A percentile compares a stretch with the other conserved stretches of the same genome.
These are phyloP conservation scores for Syzygium syzygioides DNA, from an alignment of 441 rosid species.

Conservation along the genomic window DNA sequence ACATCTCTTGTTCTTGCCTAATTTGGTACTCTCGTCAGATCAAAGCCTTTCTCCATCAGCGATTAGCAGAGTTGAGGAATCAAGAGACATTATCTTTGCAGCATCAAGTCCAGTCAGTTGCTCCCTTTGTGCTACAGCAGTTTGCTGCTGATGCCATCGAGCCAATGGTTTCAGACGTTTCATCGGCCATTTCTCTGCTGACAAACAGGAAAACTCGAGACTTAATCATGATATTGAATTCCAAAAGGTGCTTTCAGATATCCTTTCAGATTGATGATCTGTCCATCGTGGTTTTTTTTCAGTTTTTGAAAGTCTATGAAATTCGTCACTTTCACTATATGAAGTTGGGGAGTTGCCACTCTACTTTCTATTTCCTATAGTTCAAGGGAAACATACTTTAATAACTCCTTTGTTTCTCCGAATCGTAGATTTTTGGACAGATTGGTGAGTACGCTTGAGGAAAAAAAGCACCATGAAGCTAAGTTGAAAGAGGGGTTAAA, in stretches of 20 bases:
- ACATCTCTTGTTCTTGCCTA: not conserved
- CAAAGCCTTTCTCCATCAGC: conserved; percentile 82
- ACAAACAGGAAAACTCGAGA: conserved; percentile 83
- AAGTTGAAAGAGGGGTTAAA: conserved; percentile 80
- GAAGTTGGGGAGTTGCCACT: not conserved
- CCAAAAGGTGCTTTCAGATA: conserved; percentile 54
- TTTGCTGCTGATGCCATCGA: conserved; percentile 75
- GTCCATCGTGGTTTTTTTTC: not conserved
- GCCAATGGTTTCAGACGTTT: conserved; percentile 58
- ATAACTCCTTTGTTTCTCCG: not conserved
- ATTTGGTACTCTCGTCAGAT: conserved; percentile 30
- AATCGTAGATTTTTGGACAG: conserved; percentile 80
- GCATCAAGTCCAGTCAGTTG: conserved; percentile 91
- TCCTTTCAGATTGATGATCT: not conserved
- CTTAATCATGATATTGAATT: conserved; percentile 89
- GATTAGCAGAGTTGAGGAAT: conserved; percentile 64
- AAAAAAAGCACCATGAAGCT: conserved; percentile 78
- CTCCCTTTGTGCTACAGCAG: conserved; percentile 90
- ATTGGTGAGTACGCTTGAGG: conserved; percentile 75
- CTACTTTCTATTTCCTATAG: not conserved
- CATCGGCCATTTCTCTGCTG: conserved; percentile 61
- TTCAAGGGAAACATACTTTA: not conserved
- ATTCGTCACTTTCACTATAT: not conserved
- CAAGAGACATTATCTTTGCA: conserved; percentile 82
- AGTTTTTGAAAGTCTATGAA: not conserved